A percentile compares a stretch with the other conserved stretches of the same genome.
These are phyloP conservation scores for Sporothrix protearum DNA, from an alignment of 2,329 filamentous ascomycete species.

Conservation along the genomic window DNA sequence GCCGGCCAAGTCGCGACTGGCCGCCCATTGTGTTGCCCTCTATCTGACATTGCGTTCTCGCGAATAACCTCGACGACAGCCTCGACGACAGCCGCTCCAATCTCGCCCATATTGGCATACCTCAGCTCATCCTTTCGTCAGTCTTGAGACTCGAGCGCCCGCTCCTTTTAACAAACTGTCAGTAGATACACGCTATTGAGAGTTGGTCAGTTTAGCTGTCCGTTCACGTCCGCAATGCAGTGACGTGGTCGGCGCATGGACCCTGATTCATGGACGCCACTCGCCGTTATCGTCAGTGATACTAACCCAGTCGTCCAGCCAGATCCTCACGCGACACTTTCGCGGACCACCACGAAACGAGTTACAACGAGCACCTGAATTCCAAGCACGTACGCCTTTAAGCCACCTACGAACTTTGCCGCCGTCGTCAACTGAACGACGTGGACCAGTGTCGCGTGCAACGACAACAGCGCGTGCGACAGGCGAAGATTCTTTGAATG, in stretches of 20 bases:
- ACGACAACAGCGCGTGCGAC: not conserved
- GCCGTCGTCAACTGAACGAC: not conserved
- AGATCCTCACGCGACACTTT: not conserved
- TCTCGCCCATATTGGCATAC: not conserved
- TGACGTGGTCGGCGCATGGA: not conserved
- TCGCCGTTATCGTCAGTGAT: not conserved
- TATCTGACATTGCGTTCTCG: not conserved
- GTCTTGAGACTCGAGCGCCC: not conserved
- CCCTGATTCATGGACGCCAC: not conserved
- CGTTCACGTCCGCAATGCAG: not conserved
- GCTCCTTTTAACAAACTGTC: not conserved
- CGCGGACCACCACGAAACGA: not conserved
- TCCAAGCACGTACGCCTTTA: not conserved
- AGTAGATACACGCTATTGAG: not conserved
- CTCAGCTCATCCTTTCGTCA: not conserved
- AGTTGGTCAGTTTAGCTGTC: not conserved
- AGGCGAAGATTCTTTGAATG: not conserved
- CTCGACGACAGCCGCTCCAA: not conserved
- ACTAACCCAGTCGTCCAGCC: not conserved
- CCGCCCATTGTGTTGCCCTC: not conserved
- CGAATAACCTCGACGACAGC: not conserved
- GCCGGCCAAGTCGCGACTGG: not conserved
- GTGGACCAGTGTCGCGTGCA: constrained; percentile 2
- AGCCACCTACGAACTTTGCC: not conserved
- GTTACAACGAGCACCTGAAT: not conserved